Conservation (phyloP, 345 rosid genomes). For the Syzygium aromaticum region DNA sequence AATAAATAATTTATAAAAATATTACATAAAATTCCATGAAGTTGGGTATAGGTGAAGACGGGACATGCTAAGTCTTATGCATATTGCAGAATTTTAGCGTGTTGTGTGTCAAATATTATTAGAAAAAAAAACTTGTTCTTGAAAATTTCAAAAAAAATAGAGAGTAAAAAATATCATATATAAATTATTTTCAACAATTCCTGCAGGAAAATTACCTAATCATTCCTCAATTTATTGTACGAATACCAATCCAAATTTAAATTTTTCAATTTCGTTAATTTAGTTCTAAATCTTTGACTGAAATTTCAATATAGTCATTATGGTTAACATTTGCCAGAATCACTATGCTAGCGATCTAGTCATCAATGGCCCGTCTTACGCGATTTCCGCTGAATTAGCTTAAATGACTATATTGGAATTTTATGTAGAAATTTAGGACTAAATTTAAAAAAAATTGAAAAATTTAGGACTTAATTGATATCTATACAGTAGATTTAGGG, state of each 20-base stretch:
- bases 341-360: background rate
- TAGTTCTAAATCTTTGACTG: background rate
- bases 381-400: accelerated
- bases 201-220: background rate
- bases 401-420: background rate
- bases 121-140: background rate
- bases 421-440: background rate
- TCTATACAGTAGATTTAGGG: background rate
- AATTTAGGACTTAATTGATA: background rate
- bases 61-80: background rate
- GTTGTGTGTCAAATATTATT: background rate
- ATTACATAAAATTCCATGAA: background rate
- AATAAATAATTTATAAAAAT: background rate
- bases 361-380: accelerated
- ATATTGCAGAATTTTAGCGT: background rate
- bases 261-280: background rate
- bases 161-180: background rate
- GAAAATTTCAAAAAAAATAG: background rate
- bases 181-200: background rate
- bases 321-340: accelerated
- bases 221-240: accelerated
- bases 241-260: background rate
- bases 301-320: background rate
- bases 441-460: background rate
- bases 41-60: background rate